phyloP scores from a whole-genome alignment of 2,329 filamentous ascomycete genomes.

The Paecilomyces variotii region DNA sequence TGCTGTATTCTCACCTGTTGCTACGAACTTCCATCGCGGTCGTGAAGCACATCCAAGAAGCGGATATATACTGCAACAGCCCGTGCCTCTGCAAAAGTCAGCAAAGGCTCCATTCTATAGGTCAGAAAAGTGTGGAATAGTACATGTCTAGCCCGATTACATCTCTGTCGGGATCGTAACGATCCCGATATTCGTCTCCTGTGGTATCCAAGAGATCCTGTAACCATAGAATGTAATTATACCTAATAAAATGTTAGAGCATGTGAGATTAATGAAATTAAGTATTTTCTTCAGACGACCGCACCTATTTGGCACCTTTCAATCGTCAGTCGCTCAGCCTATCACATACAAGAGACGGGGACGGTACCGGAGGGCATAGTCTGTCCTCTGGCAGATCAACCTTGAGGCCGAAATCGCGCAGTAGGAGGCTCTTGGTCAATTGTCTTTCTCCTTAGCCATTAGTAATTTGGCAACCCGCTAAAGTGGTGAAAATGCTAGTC shows the following conservation, averaged over 20 bases:
- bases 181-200: conserved; percentile 36
- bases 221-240: conserved; percentile 88
- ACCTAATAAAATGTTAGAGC: conserved; percentile 42
- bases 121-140: background rate
- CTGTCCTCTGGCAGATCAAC: conserved; percentile 68
- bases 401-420: conserved; percentile 63
- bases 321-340: background rate
- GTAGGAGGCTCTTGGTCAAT: conserved; percentile 71
- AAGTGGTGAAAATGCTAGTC: conserved; percentile 2
- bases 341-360: background rate
- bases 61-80: conserved; percentile 85
- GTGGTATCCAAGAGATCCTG: conserved; percentile 72
- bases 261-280: background rate
- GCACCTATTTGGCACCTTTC: conserved; percentile 40
- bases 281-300: background rate
- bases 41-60: conserved; percentile 66
- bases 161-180: conserved; percentile 47
- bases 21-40: conserved; percentile 62
- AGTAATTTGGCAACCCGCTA: background rate
- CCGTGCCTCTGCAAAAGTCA: conserved; percentile 56
- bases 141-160: conserved; percentile 70
- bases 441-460: conserved; percentile 32
- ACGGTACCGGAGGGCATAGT: conserved; percentile 71
- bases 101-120: conserved; percentile 1
- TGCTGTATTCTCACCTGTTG: conserved; percentile 44